A percentile compares a stretch with the other conserved stretches of the same genome.
These are phyloP conservation scores for Debaryomyces maramus DNA, from an alignment of 805 yeast genomes.

Conservation along the genomic window DNA sequence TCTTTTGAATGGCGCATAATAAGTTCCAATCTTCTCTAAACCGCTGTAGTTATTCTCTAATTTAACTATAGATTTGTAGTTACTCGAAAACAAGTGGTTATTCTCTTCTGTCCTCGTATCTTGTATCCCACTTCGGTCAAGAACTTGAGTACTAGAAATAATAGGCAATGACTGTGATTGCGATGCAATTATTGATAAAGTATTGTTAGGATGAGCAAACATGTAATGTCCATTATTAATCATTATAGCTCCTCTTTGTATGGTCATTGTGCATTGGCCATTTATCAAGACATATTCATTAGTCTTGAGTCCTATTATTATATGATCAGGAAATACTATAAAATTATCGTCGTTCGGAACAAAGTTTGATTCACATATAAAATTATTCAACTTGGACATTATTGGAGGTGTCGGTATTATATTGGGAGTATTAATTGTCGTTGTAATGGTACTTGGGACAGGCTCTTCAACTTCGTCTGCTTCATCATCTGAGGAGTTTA, in stretches of 20 bases:
- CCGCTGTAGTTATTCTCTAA: conserved; percentile 43
- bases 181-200: conserved; percentile 28
- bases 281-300: conserved; percentile 44
- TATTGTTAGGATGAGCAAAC: conserved; percentile 24
- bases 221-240: conserved; percentile 40
- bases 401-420: conserved; percentile 1
- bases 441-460: conserved; percentile 2
- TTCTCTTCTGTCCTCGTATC: conserved; percentile 32
- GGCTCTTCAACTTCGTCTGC: conserved; percentile 8
- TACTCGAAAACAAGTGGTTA: conserved; percentile 37
- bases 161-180: conserved; percentile 42
- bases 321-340: conserved; percentile 27
- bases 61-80: conserved; percentile 44
- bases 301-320: conserved; percentile 43
- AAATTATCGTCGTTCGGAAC: conserved; percentile 38
- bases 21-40: conserved; percentile 41
- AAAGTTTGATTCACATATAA: conserved; percentile 34
- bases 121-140: conserved; percentile 23
- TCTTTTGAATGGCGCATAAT: conserved; percentile 48
- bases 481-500: conserved; percentile 31
- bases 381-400: background rate
- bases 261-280: conserved; percentile 47
- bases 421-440: background rate
- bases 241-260: conserved; percentile 48
- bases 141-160: conserved; percentile 42